Percentiles rank a stretch among this genome's conserved stretches.
Conservation (phyloP, 1,139 yeast genomes). For the Blastobotrys aristatus region DNA sequence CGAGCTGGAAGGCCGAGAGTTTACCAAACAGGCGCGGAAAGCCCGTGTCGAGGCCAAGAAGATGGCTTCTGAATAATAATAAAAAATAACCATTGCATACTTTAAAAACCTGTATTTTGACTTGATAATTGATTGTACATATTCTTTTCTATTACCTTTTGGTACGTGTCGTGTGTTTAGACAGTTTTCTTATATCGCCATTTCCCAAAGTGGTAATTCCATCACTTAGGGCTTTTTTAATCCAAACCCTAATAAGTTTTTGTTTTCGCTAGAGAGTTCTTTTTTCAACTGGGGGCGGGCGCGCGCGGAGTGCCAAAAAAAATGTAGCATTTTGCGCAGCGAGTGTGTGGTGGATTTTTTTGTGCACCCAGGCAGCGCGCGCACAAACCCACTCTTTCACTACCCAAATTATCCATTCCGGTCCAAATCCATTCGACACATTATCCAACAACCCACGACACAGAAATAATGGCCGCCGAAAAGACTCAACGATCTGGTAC, state of each 20-base stretch:
- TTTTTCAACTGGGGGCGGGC: neutral
- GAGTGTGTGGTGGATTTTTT: no score
- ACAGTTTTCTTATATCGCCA: no score
- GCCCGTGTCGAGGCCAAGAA: slow-evolving; percentile 8
- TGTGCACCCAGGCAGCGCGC: no score
- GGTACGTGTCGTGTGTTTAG: no score
- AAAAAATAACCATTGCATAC: no score
- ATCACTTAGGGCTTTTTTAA: neutral
- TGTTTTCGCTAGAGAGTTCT: no score
- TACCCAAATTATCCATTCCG: neutral
- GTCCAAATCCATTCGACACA: slow-evolving; percentile 4
- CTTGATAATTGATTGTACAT: neutral
- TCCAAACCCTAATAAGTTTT: neutral
- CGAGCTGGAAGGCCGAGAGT: slow-evolving; percentile 32
- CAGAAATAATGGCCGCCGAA: slow-evolving; percentile 7
- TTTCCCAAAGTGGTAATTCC: neutral
- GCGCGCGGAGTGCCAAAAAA: no score
- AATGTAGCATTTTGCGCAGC: no score
- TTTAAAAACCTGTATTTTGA: neutral
- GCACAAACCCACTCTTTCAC: neutral
- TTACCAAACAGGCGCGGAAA: slow-evolving; percentile 22
- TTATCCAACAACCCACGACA: slow-evolving; percentile 4
- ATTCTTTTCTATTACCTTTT: no score
- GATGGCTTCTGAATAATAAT: neutral
- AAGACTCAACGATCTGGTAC: slow-evolving; percentile 8